Conservation (phyloP, 257 asterid genomes). For the Solanum bulbocastanum region DNA sequence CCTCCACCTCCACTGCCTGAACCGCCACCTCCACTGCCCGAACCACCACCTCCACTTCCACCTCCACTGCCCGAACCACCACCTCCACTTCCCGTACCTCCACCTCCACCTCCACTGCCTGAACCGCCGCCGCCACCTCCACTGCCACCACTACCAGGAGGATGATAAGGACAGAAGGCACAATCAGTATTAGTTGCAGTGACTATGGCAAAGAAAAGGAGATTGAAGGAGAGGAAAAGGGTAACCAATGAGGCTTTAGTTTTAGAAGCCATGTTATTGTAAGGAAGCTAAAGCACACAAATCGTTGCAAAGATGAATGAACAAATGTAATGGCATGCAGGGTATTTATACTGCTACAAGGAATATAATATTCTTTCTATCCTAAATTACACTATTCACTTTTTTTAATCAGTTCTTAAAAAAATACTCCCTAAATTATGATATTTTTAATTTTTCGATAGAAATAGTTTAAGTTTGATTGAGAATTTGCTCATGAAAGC, state of each 20-base stretch:
- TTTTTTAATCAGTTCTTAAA: no score
- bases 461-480: no score
- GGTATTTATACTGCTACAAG: neutral
- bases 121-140: neutral
- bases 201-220: conserved; percentile 3
- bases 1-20: no score
- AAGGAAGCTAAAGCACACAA: neutral
- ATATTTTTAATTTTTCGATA: no score
- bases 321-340: neutral
- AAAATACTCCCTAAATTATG: no score
- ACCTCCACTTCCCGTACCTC: neutral
- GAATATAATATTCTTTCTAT: neutral
- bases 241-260: neutral
- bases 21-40: no score
- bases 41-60: neutral
- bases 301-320: neutral
- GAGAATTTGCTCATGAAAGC: no score
- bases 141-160: neutral
- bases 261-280: conserved; percentile 3
- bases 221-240: conserved; percentile 6
- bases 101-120: neutral
- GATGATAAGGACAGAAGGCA: neutral
- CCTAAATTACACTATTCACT: no score
- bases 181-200: conserved; percentile 1
- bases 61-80: neutral